Base-by-base conservation (phyloP, 1,139 yeast species). In the Protomyces gravidus region DNA sequence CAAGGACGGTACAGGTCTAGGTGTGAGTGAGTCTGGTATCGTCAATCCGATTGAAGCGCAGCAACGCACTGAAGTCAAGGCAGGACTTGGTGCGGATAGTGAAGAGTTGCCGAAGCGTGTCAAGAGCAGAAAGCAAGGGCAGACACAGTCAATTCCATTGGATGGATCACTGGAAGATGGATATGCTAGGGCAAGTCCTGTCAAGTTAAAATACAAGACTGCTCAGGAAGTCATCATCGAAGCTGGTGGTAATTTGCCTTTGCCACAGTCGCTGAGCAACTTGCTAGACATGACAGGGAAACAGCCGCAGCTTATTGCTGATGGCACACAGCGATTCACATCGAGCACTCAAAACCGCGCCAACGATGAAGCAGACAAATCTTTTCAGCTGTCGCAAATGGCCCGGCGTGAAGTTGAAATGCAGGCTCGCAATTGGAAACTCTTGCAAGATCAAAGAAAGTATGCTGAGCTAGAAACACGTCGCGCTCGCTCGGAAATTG, bases 1-100 rank as follows among this genome's bases (percentile, higher is more conserved):
- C 70, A 77, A 78, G 15, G 80, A 80, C 47, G 98, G 98, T 0
- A 76, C 80, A 64, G 97, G 97, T 0, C 77, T 92, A 23, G 98
- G 98, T 0, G 72, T 75, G 3, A 72, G 77, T 23, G 82, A 84
- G 0, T 78, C 78, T 56, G 98, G 98, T 45, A 88, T 89, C 1
- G 78, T 80, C 0, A 80, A 79, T 19, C 97, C 97, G 0, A 83
- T 92, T 9, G 85, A 85, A 63, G 85, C 89, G 7, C 78, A 79
- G 63, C 69, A 80, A 46, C 73, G 94, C 46, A 88, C 89, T 0
- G 86, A 88, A 1, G 72, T 80, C 32, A 63, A 69, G 6, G 66
- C 70, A 9, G 97, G 97, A 1, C 77, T 89, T 13, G 96, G 96
- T 32, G 78, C 81, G 1, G 71, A 78, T 1, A 68, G 72, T 23